Percentiles rank a stretch among this genome's conserved stretches.
These are phyloP conservation scores for Cyberlindnera mycetangii DNA, from an alignment of 805 yeast species.

Conservation along the genomic window DNA sequence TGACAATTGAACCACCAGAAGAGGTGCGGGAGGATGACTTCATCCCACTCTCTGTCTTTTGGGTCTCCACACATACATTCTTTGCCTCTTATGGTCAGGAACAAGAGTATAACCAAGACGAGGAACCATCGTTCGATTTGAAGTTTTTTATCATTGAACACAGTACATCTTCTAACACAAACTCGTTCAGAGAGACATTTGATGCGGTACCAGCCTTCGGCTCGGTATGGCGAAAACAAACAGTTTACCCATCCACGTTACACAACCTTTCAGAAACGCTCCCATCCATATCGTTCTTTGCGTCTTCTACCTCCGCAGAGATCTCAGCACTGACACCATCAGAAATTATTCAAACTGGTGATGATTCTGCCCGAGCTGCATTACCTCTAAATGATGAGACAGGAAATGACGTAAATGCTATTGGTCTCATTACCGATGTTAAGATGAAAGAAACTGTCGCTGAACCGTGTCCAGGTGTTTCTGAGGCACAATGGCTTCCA, in stretches of 20 bases:
- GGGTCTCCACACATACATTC: slow-evolving; percentile 16
- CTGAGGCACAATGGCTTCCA: slow-evolving; percentile 61
- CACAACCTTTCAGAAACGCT: slow-evolving; percentile 38
- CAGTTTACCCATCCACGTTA: slow-evolving; percentile 42
- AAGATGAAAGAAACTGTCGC: slow-evolving; percentile 40
- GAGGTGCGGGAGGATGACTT: slow-evolving; percentile 16
- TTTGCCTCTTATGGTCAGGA: slow-evolving; percentile 31
- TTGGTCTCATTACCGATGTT: slow-evolving; percentile 68
- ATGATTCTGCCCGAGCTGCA: slow-evolving; percentile 71
- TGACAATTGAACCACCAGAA: slow-evolving; percentile 14
- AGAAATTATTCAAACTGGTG: slow-evolving; percentile 44
- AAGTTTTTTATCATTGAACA: slow-evolving; percentile 25
- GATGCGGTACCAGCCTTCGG: slow-evolving; percentile 56
- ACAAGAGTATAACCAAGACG: slow-evolving; percentile 30
- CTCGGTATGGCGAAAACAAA: slow-evolving; percentile 42
- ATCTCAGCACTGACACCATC: slow-evolving; percentile 42
- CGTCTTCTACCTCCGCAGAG: slow-evolving; percentile 67
- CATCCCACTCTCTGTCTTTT: slow-evolving; percentile 19
- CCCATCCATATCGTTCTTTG: slow-evolving; percentile 40
- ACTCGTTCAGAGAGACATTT: slow-evolving; percentile 31
- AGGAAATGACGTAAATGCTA: slow-evolving; percentile 65
- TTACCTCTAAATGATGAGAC: slow-evolving; percentile 67
- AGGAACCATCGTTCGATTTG: slow-evolving; percentile 25
- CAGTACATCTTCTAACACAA: background rate
- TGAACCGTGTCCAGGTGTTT: slow-evolving; percentile 58